phyloP scores from a whole-genome alignment of 2,329 filamentous ascomycete genomes.

The Aureobasidium pullulans region DNA sequence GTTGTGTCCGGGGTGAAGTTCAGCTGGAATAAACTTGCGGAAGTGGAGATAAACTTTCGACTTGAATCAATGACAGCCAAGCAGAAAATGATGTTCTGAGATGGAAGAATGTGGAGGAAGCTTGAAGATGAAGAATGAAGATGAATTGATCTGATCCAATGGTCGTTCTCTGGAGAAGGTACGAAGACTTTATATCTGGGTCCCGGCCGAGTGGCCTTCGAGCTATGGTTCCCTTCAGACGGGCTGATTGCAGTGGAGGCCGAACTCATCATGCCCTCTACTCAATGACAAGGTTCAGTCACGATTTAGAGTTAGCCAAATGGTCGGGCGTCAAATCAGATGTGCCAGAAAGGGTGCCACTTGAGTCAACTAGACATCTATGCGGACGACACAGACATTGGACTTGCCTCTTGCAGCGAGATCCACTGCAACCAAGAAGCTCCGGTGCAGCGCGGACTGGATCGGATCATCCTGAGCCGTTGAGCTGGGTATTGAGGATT shows the following conservation, averaged over 20 bases:
- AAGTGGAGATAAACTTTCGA: background rate
- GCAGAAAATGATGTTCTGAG: background rate
- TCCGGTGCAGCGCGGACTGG: constrained; percentile 10
- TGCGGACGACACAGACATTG: constrained; percentile 11
- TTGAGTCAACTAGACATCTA: background rate
- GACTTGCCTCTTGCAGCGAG: constrained; percentile 9
- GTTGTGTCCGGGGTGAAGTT: background rate
- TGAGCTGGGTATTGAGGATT: constrained; percentile 2
- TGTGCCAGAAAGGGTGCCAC: constrained; percentile 6
- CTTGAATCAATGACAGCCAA: background rate
- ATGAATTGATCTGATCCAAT: constrained; percentile 7
- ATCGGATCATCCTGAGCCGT: constrained; percentile 13
- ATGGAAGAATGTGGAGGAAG: background rate
- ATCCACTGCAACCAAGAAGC: constrained; percentile 8
- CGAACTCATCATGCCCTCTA: background rate
- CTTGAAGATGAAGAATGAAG: background rate
- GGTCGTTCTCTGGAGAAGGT: background rate
- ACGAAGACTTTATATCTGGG: background rate
- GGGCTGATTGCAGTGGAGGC: background rate
- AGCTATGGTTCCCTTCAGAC: background rate
- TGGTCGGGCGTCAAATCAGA: constrained; percentile 11
- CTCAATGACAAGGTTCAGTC: constrained; percentile 1
- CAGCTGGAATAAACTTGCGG: constrained; percentile 8
- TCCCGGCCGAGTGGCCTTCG: background rate
- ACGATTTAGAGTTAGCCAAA: constrained; percentile 10